phyloP scores from a whole-genome alignment of 2,329 filamentous ascomycete genomes.

The Falciphora oryzae region DNA sequence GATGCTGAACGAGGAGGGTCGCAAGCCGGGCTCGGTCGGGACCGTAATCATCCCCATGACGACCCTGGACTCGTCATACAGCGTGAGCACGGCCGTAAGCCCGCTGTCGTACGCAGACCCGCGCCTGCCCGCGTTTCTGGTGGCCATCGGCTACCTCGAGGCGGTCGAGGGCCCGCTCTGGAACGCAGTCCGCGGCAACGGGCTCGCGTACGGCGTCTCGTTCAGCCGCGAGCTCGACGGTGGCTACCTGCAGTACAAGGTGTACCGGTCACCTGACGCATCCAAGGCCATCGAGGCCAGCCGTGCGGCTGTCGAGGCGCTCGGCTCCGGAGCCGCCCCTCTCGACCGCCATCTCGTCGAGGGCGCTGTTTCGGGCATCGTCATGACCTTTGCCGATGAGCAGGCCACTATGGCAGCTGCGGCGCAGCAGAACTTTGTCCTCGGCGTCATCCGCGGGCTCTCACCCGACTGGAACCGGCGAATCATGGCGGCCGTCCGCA shows the following conservation, averaged over 20 bases:
- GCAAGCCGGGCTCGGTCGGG: slow-evolving; percentile 65
- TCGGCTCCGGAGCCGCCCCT: slow-evolving; percentile 62
- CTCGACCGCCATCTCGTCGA: slow-evolving; percentile 82
- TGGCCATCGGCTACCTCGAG: slow-evolving; percentile 87
- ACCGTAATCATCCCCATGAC: slow-evolving; percentile 84
- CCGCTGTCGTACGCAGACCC: slow-evolving; percentile 71
- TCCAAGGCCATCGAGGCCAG: slow-evolving; percentile 79
- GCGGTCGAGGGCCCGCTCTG: slow-evolving; percentile 91
- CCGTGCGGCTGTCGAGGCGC: slow-evolving; percentile 66
- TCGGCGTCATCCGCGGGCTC: slow-evolving; percentile 71
- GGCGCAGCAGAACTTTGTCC: slow-evolving; percentile 76
- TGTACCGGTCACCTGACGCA: slow-evolving; percentile 86
- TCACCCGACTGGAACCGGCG: slow-evolving; percentile 71
- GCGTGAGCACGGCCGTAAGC: slow-evolving; percentile 68
- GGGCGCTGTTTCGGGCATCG: slow-evolving; percentile 84
- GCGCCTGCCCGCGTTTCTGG: slow-evolving; percentile 74
- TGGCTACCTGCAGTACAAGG: slow-evolving; percentile 74
- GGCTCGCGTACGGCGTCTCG: slow-evolving; percentile 82
- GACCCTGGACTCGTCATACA: slow-evolving; percentile 87
- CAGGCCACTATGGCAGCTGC: slow-evolving; percentile 80
- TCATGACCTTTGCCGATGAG: slow-evolving; percentile 80
- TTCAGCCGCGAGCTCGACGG: slow-evolving; percentile 74
- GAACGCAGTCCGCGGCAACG: slow-evolving; percentile 87
- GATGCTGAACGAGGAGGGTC: slow-evolving; percentile 70
- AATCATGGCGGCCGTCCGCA: slow-evolving; percentile 70